phyloP scores from a whole-genome alignment of 495 filamentous ascomycete species.

The Venustampulla echinocandica region DNA sequence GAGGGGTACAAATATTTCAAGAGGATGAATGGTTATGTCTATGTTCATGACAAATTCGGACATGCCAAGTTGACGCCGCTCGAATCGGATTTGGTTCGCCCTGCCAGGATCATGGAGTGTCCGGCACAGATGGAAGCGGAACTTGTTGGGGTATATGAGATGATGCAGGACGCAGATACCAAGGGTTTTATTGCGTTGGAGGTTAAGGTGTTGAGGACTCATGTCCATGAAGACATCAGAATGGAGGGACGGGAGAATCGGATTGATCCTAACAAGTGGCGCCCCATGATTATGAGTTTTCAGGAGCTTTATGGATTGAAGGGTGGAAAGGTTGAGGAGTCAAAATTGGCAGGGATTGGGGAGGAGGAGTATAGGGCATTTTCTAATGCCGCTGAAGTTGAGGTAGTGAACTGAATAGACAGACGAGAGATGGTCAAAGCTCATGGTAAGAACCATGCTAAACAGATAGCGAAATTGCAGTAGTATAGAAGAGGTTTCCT shows the following conservation, averaged over 20 bases:
- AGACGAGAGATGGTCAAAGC: neutral
- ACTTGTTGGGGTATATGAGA: constrained; percentile 25
- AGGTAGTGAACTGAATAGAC: neutral
- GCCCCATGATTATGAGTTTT: constrained; percentile 36
- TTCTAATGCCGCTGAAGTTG: constrained; percentile 21
- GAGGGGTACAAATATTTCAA: constrained; percentile 30
- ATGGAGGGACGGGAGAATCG: constrained; percentile 31
- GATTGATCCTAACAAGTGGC: constrained; percentile 35
- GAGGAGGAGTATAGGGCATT: constrained; percentile 32
- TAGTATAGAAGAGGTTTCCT: neutral
- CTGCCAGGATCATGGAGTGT: constrained; percentile 30
- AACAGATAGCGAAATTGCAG: neutral
- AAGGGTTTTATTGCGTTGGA: constrained; percentile 25
- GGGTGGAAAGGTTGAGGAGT: constrained; percentile 20
- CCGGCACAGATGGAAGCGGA: constrained; percentile 36
- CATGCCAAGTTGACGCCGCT: constrained; percentile 28
- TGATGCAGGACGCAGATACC: constrained; percentile 26
- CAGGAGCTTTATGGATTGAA: constrained; percentile 33
- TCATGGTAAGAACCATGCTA: neutral
- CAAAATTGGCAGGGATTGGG: constrained; percentile 24
- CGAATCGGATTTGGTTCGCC: constrained; percentile 25
- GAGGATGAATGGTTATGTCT: constrained; percentile 14
- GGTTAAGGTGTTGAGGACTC: constrained; percentile 26
- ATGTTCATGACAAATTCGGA: constrained; percentile 31
- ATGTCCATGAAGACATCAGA: constrained; percentile 22